phyloP scores from a whole-genome alignment of 768 basidiomycete species.

The Plicaturopsis crispa region DNA sequence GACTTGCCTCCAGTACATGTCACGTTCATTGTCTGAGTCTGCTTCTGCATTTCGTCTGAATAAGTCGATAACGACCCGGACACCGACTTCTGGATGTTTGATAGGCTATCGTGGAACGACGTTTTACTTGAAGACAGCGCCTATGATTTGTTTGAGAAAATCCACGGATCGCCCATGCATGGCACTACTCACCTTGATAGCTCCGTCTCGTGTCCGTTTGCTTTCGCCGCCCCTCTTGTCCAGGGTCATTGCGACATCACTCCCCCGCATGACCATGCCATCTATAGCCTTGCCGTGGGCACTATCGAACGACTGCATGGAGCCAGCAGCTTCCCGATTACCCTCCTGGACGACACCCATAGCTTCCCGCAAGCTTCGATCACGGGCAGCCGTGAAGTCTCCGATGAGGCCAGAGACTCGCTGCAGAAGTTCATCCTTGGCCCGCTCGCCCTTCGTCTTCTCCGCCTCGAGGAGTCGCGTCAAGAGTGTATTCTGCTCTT shows the following conservation, averaged over 20 bases:
- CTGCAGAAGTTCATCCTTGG: conserved; percentile 68
- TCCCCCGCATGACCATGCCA: conserved; percentile 31
- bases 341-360: conserved; percentile 44
- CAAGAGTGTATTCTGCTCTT: conserved; percentile 65
- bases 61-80: conserved; percentile 41
- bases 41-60: conserved; percentile 42
- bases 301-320: conserved; percentile 36
- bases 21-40: conserved; percentile 33
- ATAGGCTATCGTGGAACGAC: conserved; percentile 33
- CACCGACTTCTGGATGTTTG: conserved; percentile 35
- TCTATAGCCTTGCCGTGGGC: conserved; percentile 42
- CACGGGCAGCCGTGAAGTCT: conserved; percentile 62
- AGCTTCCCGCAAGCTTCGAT: conserved; percentile 54
- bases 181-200: conserved; percentile 41
- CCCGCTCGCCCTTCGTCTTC: conserved; percentile 53
- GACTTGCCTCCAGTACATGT: conserved; percentile 38
- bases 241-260: conserved; percentile 30
- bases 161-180: background rate
- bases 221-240: conserved; percentile 41
- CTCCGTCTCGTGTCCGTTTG: conserved; percentile 48
- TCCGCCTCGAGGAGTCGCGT: conserved; percentile 57
- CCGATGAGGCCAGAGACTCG: conserved; percentile 67
- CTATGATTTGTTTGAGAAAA: conserved; percentile 23
- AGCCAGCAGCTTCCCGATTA: conserved; percentile 48
- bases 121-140: conserved; percentile 28